Evolutionary conservation across 2,329 filamentous ascomycete genomes (phyloP).

Genomic region (Tolypocladium tropicale): DNA sequence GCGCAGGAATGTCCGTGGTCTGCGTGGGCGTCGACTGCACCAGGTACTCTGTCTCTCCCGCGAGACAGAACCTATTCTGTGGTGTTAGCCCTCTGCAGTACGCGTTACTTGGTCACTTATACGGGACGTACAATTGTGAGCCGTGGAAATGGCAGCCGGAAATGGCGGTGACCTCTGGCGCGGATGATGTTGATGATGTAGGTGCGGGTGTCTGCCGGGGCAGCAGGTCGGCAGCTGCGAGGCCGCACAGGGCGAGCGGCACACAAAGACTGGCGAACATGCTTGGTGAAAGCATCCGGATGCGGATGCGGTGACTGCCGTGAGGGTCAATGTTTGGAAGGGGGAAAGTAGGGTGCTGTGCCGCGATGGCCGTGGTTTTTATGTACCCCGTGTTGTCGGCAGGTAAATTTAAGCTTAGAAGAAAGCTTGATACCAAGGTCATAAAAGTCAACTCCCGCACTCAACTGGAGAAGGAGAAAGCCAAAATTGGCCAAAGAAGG

Average conservation of each 20-base stretch:
- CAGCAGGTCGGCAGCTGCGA: constrained; percentile 11
- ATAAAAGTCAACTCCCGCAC: too few relatives aligned
- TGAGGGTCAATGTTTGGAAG: not conserved
- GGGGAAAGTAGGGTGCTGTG: not conserved
- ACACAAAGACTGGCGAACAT: not conserved
- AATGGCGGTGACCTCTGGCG: constrained; percentile 23
- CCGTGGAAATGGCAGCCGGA: constrained; percentile 32
- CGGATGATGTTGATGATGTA: constrained; percentile 10
- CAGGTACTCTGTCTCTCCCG: constrained; percentile 29
- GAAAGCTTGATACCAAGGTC: not conserved
- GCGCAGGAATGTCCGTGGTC: constrained; percentile 44
- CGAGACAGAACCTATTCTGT: constrained; percentile 31
- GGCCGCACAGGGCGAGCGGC: constrained; percentile 8
- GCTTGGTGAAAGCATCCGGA: not conserved
- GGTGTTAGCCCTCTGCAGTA: not conserved
- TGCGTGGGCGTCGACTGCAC: constrained; percentile 39
- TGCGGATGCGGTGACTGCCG: not conserved
- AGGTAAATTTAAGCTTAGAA: not conserved
- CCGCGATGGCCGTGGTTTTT: not conserved
- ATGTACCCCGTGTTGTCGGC: not conserved
- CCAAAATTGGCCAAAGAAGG: not conserved
- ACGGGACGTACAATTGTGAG: constrained; percentile 23
- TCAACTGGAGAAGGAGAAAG: too few relatives aligned
- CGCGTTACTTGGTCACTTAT: not conserved
- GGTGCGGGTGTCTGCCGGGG: constrained; percentile 21